Evolutionary conservation across 2,329 filamentous ascomycete species (phyloP).

Genomic region (Lachnellula hyalina): DNA sequence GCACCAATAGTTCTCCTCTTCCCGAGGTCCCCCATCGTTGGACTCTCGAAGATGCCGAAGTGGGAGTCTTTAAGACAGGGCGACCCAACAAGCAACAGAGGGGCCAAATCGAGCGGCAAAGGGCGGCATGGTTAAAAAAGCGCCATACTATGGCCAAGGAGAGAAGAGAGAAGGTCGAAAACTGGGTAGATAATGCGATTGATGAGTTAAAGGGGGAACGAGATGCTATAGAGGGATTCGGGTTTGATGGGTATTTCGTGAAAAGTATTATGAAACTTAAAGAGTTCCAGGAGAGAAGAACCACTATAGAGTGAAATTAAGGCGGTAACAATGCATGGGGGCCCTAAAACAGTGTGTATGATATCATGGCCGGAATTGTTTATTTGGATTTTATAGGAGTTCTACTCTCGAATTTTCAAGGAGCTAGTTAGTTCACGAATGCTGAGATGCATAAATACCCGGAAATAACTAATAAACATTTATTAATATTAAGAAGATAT

Average conservation of each 20-base stretch:
- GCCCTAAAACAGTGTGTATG: background rate
- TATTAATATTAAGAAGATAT: no score
- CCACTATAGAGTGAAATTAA: background rate
- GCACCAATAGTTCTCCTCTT: background rate
- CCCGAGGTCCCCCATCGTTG: background rate
- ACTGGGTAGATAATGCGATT: constrained; percentile 1
- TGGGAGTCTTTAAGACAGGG: constrained; percentile 5
- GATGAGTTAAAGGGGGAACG: constrained; percentile 1
- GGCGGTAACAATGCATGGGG: background rate
- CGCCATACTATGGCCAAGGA: background rate
- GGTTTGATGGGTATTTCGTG: constrained; percentile 1
- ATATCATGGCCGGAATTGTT: background rate
- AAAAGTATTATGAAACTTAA: constrained; percentile 2
- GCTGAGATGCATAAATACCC: no score
- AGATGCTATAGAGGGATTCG: background rate
- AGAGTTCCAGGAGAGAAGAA: background rate
- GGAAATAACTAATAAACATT: no score
- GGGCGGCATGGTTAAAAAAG: background rate
- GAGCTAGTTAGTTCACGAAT: no score
- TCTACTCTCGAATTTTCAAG: no score
- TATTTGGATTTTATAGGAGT: background rate
- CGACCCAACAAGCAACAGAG: constrained; percentile 7
- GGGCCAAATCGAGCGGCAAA: background rate
- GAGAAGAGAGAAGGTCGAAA: background rate
- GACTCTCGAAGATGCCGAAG: constrained; percentile 2